These are phyloP conservation scores for Termitomyces eurrhizus DNA, from an alignment of 768 basidiomycete species.

Conservation along the genomic window DNA sequence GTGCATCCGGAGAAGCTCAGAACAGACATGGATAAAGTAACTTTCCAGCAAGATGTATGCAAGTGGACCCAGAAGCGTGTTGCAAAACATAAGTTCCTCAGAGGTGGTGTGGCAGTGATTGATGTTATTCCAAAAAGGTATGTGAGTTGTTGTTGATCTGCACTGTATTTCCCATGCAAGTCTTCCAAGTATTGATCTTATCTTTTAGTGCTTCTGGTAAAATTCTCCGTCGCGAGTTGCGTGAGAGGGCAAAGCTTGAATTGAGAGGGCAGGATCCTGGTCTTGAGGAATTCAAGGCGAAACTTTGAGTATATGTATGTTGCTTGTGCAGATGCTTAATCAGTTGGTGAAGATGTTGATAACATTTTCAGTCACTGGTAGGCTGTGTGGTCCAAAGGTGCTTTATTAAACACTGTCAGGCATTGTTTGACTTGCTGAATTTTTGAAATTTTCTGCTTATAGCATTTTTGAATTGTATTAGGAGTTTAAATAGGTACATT, in stretches of 20 bases:
- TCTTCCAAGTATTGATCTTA: not conserved
- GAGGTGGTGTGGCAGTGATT: slow-evolving; percentile 69
- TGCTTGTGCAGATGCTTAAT: not conserved
- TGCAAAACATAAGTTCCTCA: slow-evolving; percentile 70
- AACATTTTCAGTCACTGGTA: not conserved
- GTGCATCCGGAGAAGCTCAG: slow-evolving; percentile 33
- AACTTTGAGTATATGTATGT: slow-evolving; percentile 22
- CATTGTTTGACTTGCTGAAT: too few species aligned
- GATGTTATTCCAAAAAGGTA: slow-evolving; percentile 69
- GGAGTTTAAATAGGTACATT: too few species aligned
- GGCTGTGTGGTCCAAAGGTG: not conserved
- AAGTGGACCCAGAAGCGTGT: slow-evolving; percentile 69
- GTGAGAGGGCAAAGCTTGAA: slow-evolving; percentile 63
- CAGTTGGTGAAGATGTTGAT: not conserved
- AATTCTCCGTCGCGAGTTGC: slow-evolving; percentile 76
- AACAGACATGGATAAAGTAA: slow-evolving; percentile 31
- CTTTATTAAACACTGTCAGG: not conserved
- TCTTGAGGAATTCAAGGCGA: slow-evolving; percentile 26
- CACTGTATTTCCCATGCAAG: not conserved
- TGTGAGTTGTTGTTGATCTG: slow-evolving; percentile 5
- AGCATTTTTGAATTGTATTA: too few species aligned
- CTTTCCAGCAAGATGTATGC: slow-evolving; percentile 49
- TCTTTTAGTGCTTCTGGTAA: slow-evolving; percentile 73
- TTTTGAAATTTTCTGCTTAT: too few species aligned
- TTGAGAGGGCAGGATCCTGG: slow-evolving; percentile 35